A percentile compares a stretch with the other conserved stretches of the same genome.
Conservation (phyloP, 345 rosid species). For the Eutrema yunnanense region DNA sequence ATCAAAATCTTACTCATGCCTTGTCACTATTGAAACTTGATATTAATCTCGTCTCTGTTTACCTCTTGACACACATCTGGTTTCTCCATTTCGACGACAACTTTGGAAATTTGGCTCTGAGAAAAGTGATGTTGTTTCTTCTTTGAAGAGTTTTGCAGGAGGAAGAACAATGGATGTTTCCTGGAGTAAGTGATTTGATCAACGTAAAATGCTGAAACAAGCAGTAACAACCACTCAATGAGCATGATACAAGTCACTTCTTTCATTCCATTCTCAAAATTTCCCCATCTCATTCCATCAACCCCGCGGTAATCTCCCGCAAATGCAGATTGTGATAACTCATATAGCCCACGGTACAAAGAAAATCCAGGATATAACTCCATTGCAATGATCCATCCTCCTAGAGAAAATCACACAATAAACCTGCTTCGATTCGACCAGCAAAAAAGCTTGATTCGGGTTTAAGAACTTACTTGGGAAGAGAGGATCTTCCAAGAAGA, state of each 20-base stretch:
- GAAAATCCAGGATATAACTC: slow-evolving; percentile 93
- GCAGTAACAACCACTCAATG: slow-evolving; percentile 71
- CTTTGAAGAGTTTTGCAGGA: slow-evolving; percentile 38
- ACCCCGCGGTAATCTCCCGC: slow-evolving; percentile 46
- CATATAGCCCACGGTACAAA: slow-evolving; percentile 82
- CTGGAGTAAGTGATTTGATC: slow-evolving; percentile 56
- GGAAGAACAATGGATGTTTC: slow-evolving; percentile 56
- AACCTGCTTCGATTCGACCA: not conserved
- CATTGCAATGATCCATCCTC: slow-evolving; percentile 59
- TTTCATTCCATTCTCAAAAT: slow-evolving; percentile 66
- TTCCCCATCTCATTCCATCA: slow-evolving; percentile 71
- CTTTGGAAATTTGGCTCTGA: slow-evolving; percentile 58
- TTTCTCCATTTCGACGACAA: slow-evolving; percentile 69
- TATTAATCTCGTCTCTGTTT: slow-evolving; percentile 4
- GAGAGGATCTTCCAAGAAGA: slow-evolving; percentile 56
- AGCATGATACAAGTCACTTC: slow-evolving; percentile 63
- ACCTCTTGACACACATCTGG: slow-evolving; percentile 90
- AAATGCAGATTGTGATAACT: slow-evolving; percentile 61
- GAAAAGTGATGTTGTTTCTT: slow-evolving; percentile 28
- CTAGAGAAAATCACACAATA: slow-evolving; percentile 30
- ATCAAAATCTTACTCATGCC: not conserved
- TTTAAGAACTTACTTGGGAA: slow-evolving; percentile 63
- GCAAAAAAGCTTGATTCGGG: not conserved
- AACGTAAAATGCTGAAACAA: slow-evolving; percentile 58
- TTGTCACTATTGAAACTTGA: not conserved